phyloP scores from a whole-genome alignment of 371 early-diverging fungal species.

The Zychaea mexicana region DNA sequence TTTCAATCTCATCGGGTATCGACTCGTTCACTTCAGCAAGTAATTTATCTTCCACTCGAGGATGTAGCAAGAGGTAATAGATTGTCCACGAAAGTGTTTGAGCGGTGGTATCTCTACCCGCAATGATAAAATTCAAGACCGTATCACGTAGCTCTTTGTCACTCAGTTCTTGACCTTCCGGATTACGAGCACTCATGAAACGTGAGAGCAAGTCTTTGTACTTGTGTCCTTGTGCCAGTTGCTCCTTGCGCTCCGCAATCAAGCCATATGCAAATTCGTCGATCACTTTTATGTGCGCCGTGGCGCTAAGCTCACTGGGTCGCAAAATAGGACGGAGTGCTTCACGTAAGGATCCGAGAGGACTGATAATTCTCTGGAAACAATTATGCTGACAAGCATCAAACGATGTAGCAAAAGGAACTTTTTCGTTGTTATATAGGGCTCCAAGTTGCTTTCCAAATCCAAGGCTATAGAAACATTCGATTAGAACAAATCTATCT shows the following conservation, averaged over 20 bases:
- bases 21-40: slow-evolving; percentile 54
- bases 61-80: slow-evolving; percentile 55
- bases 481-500: not conserved
- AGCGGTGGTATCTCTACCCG: slow-evolving; percentile 71
- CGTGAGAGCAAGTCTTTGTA: slow-evolving; percentile 62
- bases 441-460: not conserved
- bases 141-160: slow-evolving; percentile 65
- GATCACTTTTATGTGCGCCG: slow-evolving; percentile 42
- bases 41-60: slow-evolving; percentile 54
- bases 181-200: slow-evolving; percentile 60
- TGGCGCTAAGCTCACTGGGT: slow-evolving; percentile 41
- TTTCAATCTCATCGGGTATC: slow-evolving; percentile 27
- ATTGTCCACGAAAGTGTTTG: slow-evolving; percentile 76
- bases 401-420: slow-evolving; percentile 54
- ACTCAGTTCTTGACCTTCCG: slow-evolving; percentile 49
- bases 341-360: slow-evolving; percentile 52
- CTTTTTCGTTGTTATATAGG: slow-evolving; percentile 27
- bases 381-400: slow-evolving; percentile 45
- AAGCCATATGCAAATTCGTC: slow-evolving; percentile 51
- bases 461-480: not conserved
- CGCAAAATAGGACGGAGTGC: slow-evolving; percentile 11
- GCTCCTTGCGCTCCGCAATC: slow-evolving; percentile 39
- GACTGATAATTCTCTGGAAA: slow-evolving; percentile 48
- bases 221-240: slow-evolving; percentile 36
- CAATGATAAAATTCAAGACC: slow-evolving; percentile 73